Evolutionary conservation across 2,329 filamentous ascomycete species (phyloP).

Genomic region (Calonectria hawksworthii): DNA sequence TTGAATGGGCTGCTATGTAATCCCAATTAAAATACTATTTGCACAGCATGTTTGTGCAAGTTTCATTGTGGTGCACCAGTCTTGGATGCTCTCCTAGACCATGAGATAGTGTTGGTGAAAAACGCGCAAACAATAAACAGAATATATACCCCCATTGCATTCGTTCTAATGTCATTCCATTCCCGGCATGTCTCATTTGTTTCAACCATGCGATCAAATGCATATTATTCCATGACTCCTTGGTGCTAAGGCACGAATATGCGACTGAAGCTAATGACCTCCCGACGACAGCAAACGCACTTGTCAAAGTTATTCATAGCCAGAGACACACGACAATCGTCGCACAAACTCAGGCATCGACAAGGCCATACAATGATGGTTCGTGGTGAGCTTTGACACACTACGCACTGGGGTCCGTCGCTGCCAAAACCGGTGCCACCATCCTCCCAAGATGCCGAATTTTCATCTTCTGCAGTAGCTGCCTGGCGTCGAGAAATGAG

Average conservation of each 20-base stretch:
- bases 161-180: constrained; percentile 11
- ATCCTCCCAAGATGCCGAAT: constrained; percentile 70
- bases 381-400: constrained; percentile 88
- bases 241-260: constrained; percentile 80
- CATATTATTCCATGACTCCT: not conserved
- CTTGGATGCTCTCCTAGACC: not conserved
- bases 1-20: constrained; percentile 97
- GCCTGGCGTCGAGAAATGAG: constrained; percentile 65
- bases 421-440: constrained; percentile 80
- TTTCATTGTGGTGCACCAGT: not conserved
- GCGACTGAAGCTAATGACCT: constrained; percentile 90
- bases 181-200: not conserved
- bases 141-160: not conserved
- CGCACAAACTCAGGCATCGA: constrained; percentile 92
- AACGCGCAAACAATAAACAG: constrained; percentile 15
- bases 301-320: constrained; percentile 98
- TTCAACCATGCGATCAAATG: not conserved
- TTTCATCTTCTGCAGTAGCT: constrained; percentile 25
- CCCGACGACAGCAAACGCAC: constrained; percentile 92
- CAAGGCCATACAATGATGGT: constrained; percentile 98
- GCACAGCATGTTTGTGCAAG: not conserved
- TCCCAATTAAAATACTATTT: constrained; percentile 26
- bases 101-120: not conserved
- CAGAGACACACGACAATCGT: constrained; percentile 92
- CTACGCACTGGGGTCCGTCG: constrained; percentile 87